Evolutionary conservation across 257 asterid species (phyloP).

Genomic region (Apocynum venetum): DNA sequence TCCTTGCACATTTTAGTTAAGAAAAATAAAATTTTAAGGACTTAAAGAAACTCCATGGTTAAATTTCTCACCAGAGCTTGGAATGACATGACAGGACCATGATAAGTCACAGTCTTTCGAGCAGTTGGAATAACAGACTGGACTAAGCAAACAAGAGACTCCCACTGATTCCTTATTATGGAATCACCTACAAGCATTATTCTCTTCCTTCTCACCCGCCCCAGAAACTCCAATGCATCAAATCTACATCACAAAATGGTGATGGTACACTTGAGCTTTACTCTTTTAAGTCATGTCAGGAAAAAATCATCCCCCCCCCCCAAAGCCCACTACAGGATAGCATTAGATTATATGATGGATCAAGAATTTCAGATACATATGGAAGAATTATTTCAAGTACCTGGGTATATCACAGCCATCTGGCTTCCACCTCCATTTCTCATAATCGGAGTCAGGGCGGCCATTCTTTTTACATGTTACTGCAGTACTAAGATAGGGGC

Average conservation of each 20-base stretch:
- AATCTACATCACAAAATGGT: constrained; percentile 42
- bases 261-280: too few relatives aligned
- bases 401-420: constrained; percentile 70
- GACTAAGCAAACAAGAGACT: constrained; percentile 80
- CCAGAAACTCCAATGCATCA: constrained; percentile 83
- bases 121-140: constrained; percentile 74
- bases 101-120: constrained; percentile 63
- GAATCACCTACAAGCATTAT: constrained; percentile 94
- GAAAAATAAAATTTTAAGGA: not conserved
- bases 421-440: constrained; percentile 86
- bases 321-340: not conserved
- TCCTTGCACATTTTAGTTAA: not conserved
- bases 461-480: constrained; percentile 73
- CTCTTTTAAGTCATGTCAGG: too few relatives aligned
- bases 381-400: constrained; percentile 24
- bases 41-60: not conserved
- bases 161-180: constrained; percentile 95
- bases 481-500: constrained; percentile 74
- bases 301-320: not conserved
- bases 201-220: constrained; percentile 81
- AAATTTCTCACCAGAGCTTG: constrained; percentile 68
- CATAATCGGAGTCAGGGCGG: constrained; percentile 84
- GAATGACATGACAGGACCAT: constrained; percentile 83
- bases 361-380: not conserved
- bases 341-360: not conserved